These are phyloP conservation scores for Naganishia friedmannii DNA, from an alignment of 768 basidiomycete species.

Conservation along the genomic window DNA sequence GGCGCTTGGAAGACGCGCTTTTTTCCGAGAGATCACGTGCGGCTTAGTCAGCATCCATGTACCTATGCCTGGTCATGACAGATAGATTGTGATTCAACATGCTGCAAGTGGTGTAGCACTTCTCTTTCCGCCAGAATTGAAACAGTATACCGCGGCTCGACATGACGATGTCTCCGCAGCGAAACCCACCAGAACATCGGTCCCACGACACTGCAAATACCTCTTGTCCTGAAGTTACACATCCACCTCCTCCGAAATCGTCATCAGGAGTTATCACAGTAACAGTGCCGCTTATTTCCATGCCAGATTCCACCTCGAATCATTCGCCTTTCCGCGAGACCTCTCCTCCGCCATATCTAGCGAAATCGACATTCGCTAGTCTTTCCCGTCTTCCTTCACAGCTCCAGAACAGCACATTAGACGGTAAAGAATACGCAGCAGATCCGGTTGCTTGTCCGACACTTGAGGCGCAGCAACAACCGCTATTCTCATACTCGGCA, in stretches of 20 bases:
- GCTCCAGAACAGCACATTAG: not conserved
- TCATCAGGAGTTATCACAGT: not conserved
- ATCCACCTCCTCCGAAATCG: not conserved
- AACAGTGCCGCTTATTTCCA: not conserved
- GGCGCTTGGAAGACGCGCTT: not conserved
- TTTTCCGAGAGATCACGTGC: not conserved
- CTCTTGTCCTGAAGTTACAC: not conserved
- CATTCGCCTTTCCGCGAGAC: not conserved
- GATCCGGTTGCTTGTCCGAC: not conserved
- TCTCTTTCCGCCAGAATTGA: not conserved
- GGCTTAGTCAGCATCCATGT: not conserved
- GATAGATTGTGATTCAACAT: not conserved
- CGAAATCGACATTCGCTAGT: not conserved
- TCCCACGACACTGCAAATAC: not conserved
- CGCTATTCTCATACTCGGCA: not conserved
- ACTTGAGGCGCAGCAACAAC: not conserved
- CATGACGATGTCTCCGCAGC: not conserved
- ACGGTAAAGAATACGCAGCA: not conserved
- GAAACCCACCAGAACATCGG: not conserved
- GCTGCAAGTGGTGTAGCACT: not conserved
- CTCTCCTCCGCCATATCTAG: not conserved
- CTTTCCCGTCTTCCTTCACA: not conserved
- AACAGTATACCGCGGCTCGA: not conserved
- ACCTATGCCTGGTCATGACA: not conserved
- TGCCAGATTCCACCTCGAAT: not conserved